Base-by-base conservation (phyloP, 805 yeast species). In the Saccharomycopsis amapae region DNA sequence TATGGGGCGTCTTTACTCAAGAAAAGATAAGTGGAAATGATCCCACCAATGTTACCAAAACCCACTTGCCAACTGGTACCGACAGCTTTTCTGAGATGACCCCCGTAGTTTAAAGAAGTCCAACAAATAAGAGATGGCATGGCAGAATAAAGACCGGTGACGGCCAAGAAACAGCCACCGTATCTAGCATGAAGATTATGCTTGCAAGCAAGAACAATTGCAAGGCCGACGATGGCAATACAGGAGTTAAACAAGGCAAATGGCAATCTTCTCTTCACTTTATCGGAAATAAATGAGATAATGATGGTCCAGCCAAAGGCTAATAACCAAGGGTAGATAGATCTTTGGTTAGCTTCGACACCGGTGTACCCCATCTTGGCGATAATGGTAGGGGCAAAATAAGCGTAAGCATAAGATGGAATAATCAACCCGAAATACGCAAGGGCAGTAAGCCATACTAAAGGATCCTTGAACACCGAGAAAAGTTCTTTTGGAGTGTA, bases 271-370 rank as follows among this genome's bases (percentile, higher is more conserved):
- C 59, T 57, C 50, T 72, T 66, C 19, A 65, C 44, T 38, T 57
- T 62, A 60, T 86, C 95, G 0, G 93, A 81, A 46, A 70, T 51
- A 48, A 69, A 65, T 0, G 95, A 90, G n/a, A 73, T 52, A 3
- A 75, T 55, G 63, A 81, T 78, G 37, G 81, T 74, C 28, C 74
- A 65, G 4, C 81, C 87, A 57, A 86, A 82, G 0, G 95, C 85
- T 23, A 72, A 65, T 35, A 85, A 68, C 89, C 94, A 87, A 17
- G 95, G 94, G 54, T 86, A 88, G 40, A 87, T 85, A 0, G 95
- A 82, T 64, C 80, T 81, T 45, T 81, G 75, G 62, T 87, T 87
- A 7, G 94, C 90, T 46, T 74, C 68, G 56, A 78, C 81, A 2
- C 85, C 79, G 2, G 85, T 72, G 67, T 80, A 71, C 18, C 83